A percentile compares a stretch with the other conserved stretches of the same genome.
phyloP scores from a whole-genome alignment of 2,329 filamentous ascomycete genomes.

The Epichloe bromicola region DNA sequence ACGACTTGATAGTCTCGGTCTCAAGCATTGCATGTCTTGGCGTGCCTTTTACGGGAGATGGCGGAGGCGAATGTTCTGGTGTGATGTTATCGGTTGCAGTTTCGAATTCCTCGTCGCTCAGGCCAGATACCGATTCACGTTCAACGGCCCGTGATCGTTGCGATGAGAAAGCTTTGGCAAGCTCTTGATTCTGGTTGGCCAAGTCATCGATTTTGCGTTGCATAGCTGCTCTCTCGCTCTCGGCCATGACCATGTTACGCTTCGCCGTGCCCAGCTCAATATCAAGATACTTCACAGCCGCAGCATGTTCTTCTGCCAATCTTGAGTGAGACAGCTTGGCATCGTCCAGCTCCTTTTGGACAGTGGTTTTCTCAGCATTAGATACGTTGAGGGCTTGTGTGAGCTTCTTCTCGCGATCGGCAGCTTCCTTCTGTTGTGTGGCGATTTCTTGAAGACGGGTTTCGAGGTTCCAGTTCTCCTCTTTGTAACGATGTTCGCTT shows the following conservation, averaged over 20 bases:
- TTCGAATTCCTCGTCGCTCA: slow-evolving; percentile 50
- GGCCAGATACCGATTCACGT: slow-evolving; percentile 42
- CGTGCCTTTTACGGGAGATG: slow-evolving; percentile 82
- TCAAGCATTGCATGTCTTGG: slow-evolving; percentile 87
- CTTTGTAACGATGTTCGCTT: slow-evolving; percentile 90
- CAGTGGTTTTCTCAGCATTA: slow-evolving; percentile 60
- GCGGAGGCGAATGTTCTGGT: slow-evolving; percentile 80
- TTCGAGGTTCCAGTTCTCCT: slow-evolving; percentile 97
- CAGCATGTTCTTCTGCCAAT: slow-evolving; percentile 66
- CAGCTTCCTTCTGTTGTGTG: slow-evolving; percentile 57
- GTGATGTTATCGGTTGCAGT: slow-evolving; percentile 57
- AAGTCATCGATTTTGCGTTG: slow-evolving; percentile 83
- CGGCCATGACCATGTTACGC: slow-evolving; percentile 63
- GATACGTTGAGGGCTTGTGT: slow-evolving; percentile 56
- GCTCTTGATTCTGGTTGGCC: slow-evolving; percentile 77
- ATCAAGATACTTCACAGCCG: slow-evolving; percentile 70
- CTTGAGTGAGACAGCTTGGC: slow-evolving; percentile 68
- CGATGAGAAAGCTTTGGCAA: slow-evolving; percentile 70
- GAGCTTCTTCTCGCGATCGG: slow-evolving; percentile 74
- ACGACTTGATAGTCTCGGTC: slow-evolving; percentile 88
- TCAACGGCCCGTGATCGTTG: slow-evolving; percentile 57
- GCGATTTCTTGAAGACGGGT: slow-evolving; percentile 79
- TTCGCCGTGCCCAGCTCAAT: slow-evolving; percentile 76
- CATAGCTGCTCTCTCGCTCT: slow-evolving; percentile 64
- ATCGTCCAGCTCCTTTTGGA: slow-evolving; percentile 85